Percentiles rank a stretch among this genome's conserved stretches.
phyloP scores from a whole-genome alignment of 129 eudicot species.

The Heracleum sosnowskyi region DNA sequence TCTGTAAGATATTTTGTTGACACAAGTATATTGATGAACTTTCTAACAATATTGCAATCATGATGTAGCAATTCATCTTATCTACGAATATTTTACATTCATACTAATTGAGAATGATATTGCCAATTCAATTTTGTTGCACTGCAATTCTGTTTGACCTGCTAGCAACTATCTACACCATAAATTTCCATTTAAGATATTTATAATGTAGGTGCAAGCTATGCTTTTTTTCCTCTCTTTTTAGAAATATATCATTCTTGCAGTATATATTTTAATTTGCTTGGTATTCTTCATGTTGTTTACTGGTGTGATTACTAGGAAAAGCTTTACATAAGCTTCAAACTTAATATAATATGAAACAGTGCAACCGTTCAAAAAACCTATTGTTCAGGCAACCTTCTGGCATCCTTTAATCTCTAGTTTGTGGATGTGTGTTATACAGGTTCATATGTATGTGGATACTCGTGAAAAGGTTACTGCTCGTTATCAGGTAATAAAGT shows the following conservation, averaged over 20 bases:
- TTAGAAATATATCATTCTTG: neutral
- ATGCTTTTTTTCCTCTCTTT: neutral
- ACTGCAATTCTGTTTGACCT: neutral
- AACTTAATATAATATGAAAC: neutral
- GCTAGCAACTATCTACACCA: neutral
- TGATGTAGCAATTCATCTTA: neutral
- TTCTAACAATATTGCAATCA: neutral
- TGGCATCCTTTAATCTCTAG: neutral
- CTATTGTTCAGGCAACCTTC: neutral
- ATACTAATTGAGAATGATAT: neutral
- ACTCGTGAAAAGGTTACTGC: slow-evolving; percentile 97
- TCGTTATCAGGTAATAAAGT: slow-evolving; percentile 71
- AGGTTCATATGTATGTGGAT: slow-evolving; percentile 92
- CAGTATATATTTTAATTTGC: neutral
- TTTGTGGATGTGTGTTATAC: slow-evolving; percentile 8
- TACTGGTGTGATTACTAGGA: neutral
- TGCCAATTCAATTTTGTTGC: neutral
- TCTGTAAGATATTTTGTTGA: neutral
- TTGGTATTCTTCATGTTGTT: neutral
- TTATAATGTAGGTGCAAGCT: neutral
- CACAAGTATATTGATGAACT: neutral
- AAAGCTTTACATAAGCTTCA: neutral
- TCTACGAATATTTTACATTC: neutral
- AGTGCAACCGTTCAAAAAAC: neutral
- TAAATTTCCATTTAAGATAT: neutral